A percentile compares a stretch with the other conserved stretches of the same genome.
Conservation (phyloP, 495 filamentous ascomycete genomes). For the Copromyces sp. region DNA sequence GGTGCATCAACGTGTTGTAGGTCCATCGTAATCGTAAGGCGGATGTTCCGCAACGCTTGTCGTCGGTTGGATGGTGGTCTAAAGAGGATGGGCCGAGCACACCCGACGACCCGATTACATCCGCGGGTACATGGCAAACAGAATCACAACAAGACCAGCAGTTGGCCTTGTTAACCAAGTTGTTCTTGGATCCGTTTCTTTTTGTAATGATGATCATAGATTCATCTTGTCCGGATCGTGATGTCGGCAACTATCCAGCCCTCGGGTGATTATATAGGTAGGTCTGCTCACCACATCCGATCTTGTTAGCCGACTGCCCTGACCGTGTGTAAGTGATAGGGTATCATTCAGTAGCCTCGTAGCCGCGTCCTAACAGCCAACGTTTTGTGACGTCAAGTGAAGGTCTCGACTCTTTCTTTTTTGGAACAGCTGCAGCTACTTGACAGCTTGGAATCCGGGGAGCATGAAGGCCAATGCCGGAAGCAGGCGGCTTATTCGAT, state of each 20-base stretch:
- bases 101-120: neutral
- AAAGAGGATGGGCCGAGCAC: neutral
- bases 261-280: neutral
- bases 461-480: neutral
- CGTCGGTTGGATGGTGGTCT: neutral
- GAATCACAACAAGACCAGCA: neutral
- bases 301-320: neutral
- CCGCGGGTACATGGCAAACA: neutral
- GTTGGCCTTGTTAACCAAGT: neutral
- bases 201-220: neutral
- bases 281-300: neutral
- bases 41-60: neutral
- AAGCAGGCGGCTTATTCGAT: neutral
- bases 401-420: neutral
- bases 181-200: neutral
- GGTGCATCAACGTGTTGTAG: neutral
- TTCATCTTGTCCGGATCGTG: neutral
- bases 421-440: neutral
- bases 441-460: neutral
- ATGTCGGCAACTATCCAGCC: neutral
- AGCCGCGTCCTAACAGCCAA: neutral
- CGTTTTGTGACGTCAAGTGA: neutral
- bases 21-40: neutral
- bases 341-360: neutral
- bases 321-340: neutral